Evolutionary conservation across 2,329 filamentous ascomycete genomes (phyloP).

Genomic region (Onygenales sp.): DNA sequence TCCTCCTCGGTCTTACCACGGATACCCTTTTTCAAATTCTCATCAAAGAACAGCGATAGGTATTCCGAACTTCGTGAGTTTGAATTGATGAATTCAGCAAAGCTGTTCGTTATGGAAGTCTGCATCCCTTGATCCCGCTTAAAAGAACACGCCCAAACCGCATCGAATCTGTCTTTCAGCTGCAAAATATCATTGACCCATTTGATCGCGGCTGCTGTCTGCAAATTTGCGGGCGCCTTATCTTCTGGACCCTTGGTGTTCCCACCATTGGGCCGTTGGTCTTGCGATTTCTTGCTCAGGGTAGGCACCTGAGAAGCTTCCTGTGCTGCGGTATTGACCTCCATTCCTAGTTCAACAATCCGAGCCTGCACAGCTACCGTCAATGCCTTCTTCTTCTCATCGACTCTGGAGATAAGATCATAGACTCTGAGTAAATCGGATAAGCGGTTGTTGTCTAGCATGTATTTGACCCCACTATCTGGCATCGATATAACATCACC

Average conservation of each 20-base stretch:
- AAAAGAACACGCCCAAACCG: slow-evolving; percentile 65
- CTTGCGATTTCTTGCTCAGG: slow-evolving; percentile 29
- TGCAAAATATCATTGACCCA: slow-evolving; percentile 89
- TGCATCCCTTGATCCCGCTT: slow-evolving; percentile 66
- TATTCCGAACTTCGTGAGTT: slow-evolving; percentile 81
- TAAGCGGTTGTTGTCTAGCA: slow-evolving; percentile 82
- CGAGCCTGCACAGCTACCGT: slow-evolving; percentile 62
- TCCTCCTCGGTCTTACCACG: slow-evolving; percentile 87
- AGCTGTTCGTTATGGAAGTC: slow-evolving; percentile 74
- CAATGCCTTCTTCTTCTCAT: slow-evolving; percentile 61
- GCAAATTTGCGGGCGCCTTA: slow-evolving; percentile 56
- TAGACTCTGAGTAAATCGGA: slow-evolving; percentile 76
- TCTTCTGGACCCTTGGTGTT: slow-evolving; percentile 37
- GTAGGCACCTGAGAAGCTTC: slow-evolving; percentile 48
- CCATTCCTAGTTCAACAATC: slow-evolving; percentile 68
- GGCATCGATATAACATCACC: slow-evolving; percentile 77
- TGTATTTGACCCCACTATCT: slow-evolving; percentile 69
- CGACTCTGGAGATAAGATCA: slow-evolving; percentile 66
- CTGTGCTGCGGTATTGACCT: slow-evolving; percentile 62
- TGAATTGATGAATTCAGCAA: slow-evolving; percentile 87
- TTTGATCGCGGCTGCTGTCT: slow-evolving; percentile 77
- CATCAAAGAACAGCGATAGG: slow-evolving; percentile 92
- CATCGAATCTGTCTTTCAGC: slow-evolving; percentile 85
- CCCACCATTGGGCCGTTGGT: slow-evolving; percentile 40
- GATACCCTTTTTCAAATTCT: slow-evolving; percentile 88